These are phyloP conservation scores for Skeletonema costatum DNA, from an alignment of 108 stramenopile genomes.

Conservation along the genomic window DNA sequence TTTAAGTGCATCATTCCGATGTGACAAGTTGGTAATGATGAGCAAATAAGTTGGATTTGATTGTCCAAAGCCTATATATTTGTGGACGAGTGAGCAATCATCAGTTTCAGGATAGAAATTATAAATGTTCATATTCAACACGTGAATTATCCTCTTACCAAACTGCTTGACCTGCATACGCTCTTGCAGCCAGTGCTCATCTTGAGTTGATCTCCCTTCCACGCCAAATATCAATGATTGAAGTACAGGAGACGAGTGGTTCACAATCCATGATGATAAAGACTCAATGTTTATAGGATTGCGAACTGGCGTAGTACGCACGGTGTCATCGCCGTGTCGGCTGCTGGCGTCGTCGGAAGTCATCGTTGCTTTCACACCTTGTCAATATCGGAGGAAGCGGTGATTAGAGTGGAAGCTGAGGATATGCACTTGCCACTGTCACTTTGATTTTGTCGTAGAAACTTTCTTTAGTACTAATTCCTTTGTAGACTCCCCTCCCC, in stretches of 20 bases:
- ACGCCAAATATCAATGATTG: background rate
- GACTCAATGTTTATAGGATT: background rate
- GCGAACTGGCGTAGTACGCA: background rate
- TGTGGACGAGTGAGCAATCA: background rate
- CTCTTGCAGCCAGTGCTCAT: background rate
- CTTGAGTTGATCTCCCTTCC: background rate
- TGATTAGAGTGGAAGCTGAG: no score
- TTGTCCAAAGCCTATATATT: constrained; percentile 86
- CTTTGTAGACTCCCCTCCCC: background rate
- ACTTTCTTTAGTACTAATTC: background rate
- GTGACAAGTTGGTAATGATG: constrained; percentile 25
- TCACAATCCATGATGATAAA: background rate
- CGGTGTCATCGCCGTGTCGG: background rate
- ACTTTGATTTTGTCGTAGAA: no score
- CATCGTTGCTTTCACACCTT: background rate
- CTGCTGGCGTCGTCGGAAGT: background rate
- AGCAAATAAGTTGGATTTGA: constrained; percentile 95
- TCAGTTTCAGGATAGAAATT: background rate
- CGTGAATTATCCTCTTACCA: background rate
- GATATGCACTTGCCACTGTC: no score
- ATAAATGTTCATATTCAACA: background rate
- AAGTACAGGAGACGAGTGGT: background rate
- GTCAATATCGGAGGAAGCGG: no score
- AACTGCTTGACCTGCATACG: background rate
- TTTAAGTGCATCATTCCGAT: constrained; percentile 11